Base-by-base conservation (phyloP, 495 filamentous ascomycete species). In the Penicillium paradoxum region DNA sequence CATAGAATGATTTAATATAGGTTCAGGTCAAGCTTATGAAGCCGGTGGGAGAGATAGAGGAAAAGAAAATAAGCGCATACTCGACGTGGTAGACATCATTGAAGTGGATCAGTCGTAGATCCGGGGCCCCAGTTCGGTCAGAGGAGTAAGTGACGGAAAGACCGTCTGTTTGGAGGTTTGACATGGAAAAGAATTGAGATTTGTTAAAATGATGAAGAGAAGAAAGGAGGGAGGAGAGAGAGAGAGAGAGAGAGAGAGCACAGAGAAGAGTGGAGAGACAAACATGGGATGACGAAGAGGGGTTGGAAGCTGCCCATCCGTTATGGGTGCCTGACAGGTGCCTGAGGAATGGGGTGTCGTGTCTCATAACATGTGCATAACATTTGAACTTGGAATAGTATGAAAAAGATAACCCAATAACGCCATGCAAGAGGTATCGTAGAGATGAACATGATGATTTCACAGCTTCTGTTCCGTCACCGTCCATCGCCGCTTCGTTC, bases 81-180 rank as follows among this genome's bases (percentile, higher is more conserved):
- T 93, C 88, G 43, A 96, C 80, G 56, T 96, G 91, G 68, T 96
- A 96, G 45, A 87, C 89, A 68, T 96, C 90, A 69, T 96, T 96
- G 74, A 84, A 96, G 73, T 96, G 91, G 42, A 95, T 72, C 25
- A 96, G 64, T 24, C 91, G 82, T 22, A 95, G 72, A 68, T 87
- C 86, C 15, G 89, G 89, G 24, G 79, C 65, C 17, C 75, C 76
- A 14, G 65, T 70, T 7, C 69, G 70, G 10, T 75, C 74, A 18
- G 79, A 82, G 45, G 73, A 68, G 63, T 80, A 81, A 8, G 79
- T 86, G 50, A 74, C 60, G 49, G 74, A 70, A 9, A 68, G 53
- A 40, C 73, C 73, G 57, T 71, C 69, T 13, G 53, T 58, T 18
- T 68, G 60, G 15, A 70, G 40, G 17, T 42, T 39, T 43, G 64